Conservation (phyloP, 768 basidiomycete species). For the Leccinum longicurvipes region DNA sequence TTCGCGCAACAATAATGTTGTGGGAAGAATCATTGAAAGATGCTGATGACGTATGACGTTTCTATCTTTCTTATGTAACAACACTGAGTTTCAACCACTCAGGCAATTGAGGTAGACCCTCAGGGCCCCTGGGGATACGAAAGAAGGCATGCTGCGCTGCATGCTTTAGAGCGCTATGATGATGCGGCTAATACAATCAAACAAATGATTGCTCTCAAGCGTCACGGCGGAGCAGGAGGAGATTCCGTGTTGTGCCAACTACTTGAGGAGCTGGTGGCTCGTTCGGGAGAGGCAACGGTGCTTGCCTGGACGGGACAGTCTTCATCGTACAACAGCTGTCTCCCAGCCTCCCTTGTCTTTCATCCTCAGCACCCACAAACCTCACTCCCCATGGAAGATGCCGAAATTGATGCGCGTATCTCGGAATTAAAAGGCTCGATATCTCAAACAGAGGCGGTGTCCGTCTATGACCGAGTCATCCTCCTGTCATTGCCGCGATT, state of each 20-base stretch:
- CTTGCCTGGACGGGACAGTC: slow-evolving; percentile 7
- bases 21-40: slow-evolving; percentile 11
- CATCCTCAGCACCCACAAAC: not conserved
- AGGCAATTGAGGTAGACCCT: slow-evolving; percentile 4
- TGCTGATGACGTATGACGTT: too few relatives aligned
- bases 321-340: slow-evolving; percentile 14
- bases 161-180: not conserved
- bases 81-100: rapidly evolving
- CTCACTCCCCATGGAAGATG: not conserved
- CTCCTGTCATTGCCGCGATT: not conserved
- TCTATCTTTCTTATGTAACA: too few relatives aligned
- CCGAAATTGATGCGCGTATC: not conserved
- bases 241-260: not conserved
- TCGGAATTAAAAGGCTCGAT: not conserved
- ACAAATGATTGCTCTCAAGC: not conserved
- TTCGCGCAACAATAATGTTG: not conserved
- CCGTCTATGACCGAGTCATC: not conserved
- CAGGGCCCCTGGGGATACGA: not conserved
- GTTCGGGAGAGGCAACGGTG: not conserved
- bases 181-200: not conserved
- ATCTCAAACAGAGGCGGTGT: not conserved
- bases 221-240: not conserved
- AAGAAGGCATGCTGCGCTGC: not conserved
- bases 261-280: not conserved
- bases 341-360: not conserved